Evolutionary conservation across 116 monocot species (phyloP).

Genomic region (Dioscorea cayenensis): DNA sequence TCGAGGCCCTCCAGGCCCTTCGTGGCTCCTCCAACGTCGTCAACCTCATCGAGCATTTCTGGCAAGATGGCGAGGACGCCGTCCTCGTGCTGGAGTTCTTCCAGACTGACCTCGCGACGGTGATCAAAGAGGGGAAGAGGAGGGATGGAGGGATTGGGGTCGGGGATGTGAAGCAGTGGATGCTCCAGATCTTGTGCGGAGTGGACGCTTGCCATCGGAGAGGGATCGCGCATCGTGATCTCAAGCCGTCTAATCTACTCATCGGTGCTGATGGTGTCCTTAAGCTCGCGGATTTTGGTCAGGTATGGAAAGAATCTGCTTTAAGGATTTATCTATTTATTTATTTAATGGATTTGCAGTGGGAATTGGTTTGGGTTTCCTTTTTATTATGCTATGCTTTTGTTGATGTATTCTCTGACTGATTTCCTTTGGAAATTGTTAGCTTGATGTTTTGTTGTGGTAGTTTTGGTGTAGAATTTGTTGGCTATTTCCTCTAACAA

Average conservation of each 20-base stretch:
- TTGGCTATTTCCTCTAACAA: neutral
- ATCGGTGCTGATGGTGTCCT: slow-evolving; percentile 59
- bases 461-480: neutral
- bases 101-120: slow-evolving; percentile 49
- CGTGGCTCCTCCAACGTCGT: slow-evolving; percentile 61
- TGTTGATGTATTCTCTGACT: too few species aligned
- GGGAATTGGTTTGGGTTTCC: neutral
- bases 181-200: slow-evolving; percentile 66
- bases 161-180: slow-evolving; percentile 76
- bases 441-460: neutral
- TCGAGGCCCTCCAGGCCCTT: slow-evolving; percentile 68
- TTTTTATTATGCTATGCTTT: neutral
- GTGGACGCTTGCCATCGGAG: slow-evolving; percentile 69
- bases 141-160: slow-evolving; percentile 12
- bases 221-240: slow-evolving; percentile 67
- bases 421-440: too few species aligned
- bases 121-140: slow-evolving; percentile 50
- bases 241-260: slow-evolving; percentile 83
- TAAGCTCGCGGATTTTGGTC: slow-evolving; percentile 89
- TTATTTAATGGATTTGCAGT: neutral
- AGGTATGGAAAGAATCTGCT: slow-evolving; percentile 37
- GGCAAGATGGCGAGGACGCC: slow-evolving; percentile 73
- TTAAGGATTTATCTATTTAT: neutral
- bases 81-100: slow-evolving; percentile 84
- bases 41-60: slow-evolving; percentile 75